Evolutionary conservation across 2,329 filamentous ascomycete genomes (phyloP), one percentile per base, ranked within the genome.

Genomic region (Coniochaeta pulveracea): DNA sequence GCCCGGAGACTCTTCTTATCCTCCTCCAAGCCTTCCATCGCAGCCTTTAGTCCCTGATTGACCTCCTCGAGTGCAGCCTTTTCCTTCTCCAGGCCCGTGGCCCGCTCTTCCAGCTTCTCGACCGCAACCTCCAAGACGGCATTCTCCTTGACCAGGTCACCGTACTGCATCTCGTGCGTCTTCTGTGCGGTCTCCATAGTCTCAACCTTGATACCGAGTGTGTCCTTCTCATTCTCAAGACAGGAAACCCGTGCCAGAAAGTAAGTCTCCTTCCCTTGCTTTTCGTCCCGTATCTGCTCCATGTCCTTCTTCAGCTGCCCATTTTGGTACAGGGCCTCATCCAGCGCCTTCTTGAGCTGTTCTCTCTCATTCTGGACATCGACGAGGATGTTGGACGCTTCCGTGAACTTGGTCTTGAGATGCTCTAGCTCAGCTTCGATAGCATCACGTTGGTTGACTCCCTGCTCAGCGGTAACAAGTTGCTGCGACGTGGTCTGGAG

Each of bases 301-400:
- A 31, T 4, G 7, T 31, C 28, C 19, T 31, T 31, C 28, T 31
- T 19, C 19, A 21, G 4, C 28, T 31, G 19, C 6, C 16, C 11
- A 19, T 5, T 10, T 11, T 19, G 28, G 28, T 31, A 31, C 18
- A 19, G 18, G 10, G 28, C 28, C 4, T 31, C 28, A n/a, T 31
- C 28, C 6, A 31, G 28, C 6, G 28, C 16, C 15, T 31, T 31
- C 28, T 21, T 31, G 18, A 31, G 11, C 11, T 19, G 18, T 17
- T 31, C 28, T 3, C 28, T 11, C 28, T 31, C 28, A 14, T 17
- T 15, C 28, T 31, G 28, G 4, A 31, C 43, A 18, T 50, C 47
- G 11, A 44, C 34, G 10, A 54, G 42, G 36, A 48, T 39, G 32
- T 47, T 45, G 29, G 55, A 50, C 23, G 50, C 44, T 24, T 55